phyloP scores from a whole-genome alignment of 768 basidiomycete genomes.

The Infundibulicybe gibba region DNA sequence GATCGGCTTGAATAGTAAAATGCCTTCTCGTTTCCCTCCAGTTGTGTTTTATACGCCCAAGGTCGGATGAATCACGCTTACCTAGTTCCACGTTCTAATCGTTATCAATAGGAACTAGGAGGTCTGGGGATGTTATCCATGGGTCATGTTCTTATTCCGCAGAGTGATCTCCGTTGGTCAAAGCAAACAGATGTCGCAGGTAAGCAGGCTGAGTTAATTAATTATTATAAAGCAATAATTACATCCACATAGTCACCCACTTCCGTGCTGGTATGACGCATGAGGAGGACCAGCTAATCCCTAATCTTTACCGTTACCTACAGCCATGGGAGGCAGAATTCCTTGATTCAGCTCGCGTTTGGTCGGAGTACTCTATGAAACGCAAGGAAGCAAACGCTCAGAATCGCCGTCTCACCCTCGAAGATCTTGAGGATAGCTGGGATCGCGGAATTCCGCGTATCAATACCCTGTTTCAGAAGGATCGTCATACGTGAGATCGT shows the following conservation, averaged over 20 bases:
- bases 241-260: slow-evolving; percentile 67
- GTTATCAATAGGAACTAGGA: slow-evolving; percentile 69
- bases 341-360: slow-evolving; percentile 96
- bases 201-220: slow-evolving; percentile 17
- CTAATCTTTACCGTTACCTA: slow-evolving; percentile 94
- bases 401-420: slow-evolving; percentile 92
- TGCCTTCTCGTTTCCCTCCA: slow-evolving; percentile 99
- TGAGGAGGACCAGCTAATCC: slow-evolving; percentile 92
- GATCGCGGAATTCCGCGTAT: slow-evolving; percentile 98
- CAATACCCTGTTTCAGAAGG: slow-evolving; percentile 99
- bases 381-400: slow-evolving; percentile 99
- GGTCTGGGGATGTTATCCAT: slow-evolving; percentile 99
- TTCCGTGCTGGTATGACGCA: slow-evolving; percentile 99
- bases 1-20: slow-evolving; percentile 98
- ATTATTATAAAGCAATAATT: not conserved
- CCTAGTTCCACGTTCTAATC: not conserved
- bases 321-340: slow-evolving; percentile 99
- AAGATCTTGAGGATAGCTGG: slow-evolving; percentile 98
- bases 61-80: slow-evolving; percentile 25
- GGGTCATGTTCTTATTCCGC: slow-evolving; percentile 98
- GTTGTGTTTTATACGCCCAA: slow-evolving; percentile 96
- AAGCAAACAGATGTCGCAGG: slow-evolving; percentile 97
- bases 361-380: slow-evolving; percentile 99
- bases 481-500: slow-evolving; percentile 76
- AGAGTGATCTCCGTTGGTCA: slow-evolving; percentile 95